Evolutionary conservation across 2,329 filamentous ascomycete genomes (phyloP).

Genomic region (Septoria petroselini): DNA sequence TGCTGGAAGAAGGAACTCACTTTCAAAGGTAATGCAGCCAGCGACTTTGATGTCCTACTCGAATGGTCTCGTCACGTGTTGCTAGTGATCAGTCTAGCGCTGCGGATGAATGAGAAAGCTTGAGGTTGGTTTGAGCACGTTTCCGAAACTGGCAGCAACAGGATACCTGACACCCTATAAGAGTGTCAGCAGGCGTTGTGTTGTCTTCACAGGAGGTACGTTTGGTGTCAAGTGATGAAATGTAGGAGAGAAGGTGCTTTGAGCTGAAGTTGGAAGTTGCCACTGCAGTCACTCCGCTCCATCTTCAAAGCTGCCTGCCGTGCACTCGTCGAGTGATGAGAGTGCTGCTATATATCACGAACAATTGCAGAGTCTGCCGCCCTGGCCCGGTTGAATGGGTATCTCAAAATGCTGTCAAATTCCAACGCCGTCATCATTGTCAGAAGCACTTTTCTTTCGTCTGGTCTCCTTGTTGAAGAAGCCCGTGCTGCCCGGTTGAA

Average conservation of each 20-base stretch:
- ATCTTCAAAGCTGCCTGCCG: background rate
- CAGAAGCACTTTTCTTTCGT: constrained; percentile 21
- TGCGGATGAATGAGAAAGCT: constrained; percentile 20
- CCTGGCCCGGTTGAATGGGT: constrained; percentile 36
- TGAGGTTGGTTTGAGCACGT: constrained; percentile 16
- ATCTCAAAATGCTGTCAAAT: constrained; percentile 27
- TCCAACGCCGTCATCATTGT: constrained; percentile 14
- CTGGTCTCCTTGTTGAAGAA: constrained; percentile 30
- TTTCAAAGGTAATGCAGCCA: too few relatives aligned
- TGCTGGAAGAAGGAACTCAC: too few relatives aligned
- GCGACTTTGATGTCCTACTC: constrained; percentile 16
- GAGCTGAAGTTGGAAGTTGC: constrained; percentile 3
- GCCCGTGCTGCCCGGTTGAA: constrained; percentile 17
- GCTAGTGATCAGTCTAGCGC: background rate
- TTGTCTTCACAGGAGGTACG: too few relatives aligned
- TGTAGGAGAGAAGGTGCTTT: too few relatives aligned
- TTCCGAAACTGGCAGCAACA: background rate
- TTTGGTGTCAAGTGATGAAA: too few relatives aligned
- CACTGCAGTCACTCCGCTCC: background rate
- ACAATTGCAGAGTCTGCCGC: constrained; percentile 13
- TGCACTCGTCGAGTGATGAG: constrained; percentile 4
- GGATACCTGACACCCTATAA: background rate
- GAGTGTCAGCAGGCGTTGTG: constrained; percentile 3
- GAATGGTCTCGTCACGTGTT: constrained; percentile 10
- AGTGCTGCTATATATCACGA: too few relatives aligned